Percentiles rank a stretch among this genome's conserved stretches.
These are phyloP conservation scores for Candida xiaguanensis DNA, from an alignment of 805 yeast species.

Conservation along the genomic window DNA sequence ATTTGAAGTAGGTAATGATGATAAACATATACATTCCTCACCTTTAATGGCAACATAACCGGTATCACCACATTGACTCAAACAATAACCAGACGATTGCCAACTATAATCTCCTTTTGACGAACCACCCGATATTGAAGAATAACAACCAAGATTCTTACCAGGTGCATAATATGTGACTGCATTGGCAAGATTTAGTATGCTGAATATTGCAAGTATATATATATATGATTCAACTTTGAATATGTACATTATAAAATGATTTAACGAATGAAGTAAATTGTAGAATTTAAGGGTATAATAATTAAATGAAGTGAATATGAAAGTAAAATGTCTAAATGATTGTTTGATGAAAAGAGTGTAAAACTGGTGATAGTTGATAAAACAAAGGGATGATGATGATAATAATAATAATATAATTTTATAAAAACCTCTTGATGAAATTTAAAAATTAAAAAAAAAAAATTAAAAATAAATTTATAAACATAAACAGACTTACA, in stretches of 20 bases:
- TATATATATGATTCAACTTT: neutral
- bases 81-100: conserved; percentile 64
- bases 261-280: too few species aligned
- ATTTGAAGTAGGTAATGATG: conserved; percentile 20
- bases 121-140: conserved; percentile 9
- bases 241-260: neutral
- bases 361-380: neutral
- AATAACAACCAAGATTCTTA: conserved; percentile 11
- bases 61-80: conserved; percentile 44
- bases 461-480: too few species aligned
- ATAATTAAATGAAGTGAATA: neutral
- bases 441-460: too few species aligned
- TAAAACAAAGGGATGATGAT: neutral
- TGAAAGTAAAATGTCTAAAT: neutral
- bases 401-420: neutral
- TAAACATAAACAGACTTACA: too few species aligned
- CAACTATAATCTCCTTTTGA: conserved; percentile 47
- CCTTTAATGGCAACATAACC: conserved; percentile 37
- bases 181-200: neutral
- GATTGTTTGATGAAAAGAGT: neutral
- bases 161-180: conserved; percentile 4
- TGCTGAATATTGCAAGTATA: neutral
- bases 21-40: conserved; percentile 37
- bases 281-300: too few species aligned
- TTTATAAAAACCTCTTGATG: neutral